Conservation (phyloP, 2,329 filamentous ascomycete genomes). For the Fusarium lateritium region DNA sequence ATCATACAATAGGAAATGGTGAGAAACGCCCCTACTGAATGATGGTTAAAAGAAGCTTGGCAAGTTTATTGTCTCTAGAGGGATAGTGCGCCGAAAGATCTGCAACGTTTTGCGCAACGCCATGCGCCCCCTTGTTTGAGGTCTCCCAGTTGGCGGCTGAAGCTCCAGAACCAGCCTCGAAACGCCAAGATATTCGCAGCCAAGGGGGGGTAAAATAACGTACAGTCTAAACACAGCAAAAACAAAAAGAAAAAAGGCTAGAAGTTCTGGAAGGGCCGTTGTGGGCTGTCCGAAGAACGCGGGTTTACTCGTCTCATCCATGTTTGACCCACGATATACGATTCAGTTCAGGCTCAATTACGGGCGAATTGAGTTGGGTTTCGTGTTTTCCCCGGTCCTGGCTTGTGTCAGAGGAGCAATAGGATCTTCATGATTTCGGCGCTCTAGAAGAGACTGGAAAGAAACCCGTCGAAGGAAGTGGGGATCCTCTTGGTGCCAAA, state of each 20-base stretch:
- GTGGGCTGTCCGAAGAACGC: conserved; percentile 2
- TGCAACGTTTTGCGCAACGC: conserved; percentile 31
- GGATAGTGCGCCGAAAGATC: conserved; percentile 31
- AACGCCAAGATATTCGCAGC: conserved; percentile 29
- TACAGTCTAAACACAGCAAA: neutral
- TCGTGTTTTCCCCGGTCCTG: conserved; percentile 8
- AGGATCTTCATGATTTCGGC: conserved; percentile 36
- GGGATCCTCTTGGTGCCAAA: conserved; percentile 30
- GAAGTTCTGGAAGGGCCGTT: conserved; percentile 20
- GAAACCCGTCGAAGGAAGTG: conserved; percentile 43
- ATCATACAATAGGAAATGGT: conserved; percentile 10
- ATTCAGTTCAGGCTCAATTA: conserved; percentile 1
- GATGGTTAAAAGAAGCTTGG: conserved; percentile 14
- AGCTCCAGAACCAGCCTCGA: conserved; percentile 33
- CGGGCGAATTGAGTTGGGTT: conserved; percentile 5
- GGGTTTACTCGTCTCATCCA: conserved; percentile 21
- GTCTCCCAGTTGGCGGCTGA: conserved; percentile 26
- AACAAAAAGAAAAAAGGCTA: conserved; percentile 13
- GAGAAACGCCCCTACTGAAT: conserved; percentile 9
- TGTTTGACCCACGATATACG: conserved; percentile 32
- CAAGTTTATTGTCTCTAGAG: conserved; percentile 2
- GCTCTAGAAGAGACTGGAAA: conserved; percentile 44
- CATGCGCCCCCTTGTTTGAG: conserved; percentile 30
- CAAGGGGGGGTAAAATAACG: conserved; percentile 13
- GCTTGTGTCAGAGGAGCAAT: conserved; percentile 17